A percentile compares a stretch with the other conserved stretches of the same genome.
phyloP scores from a whole-genome alignment of 371 early-diverging fungal species.

The Dichotomocladium elegans region DNA sequence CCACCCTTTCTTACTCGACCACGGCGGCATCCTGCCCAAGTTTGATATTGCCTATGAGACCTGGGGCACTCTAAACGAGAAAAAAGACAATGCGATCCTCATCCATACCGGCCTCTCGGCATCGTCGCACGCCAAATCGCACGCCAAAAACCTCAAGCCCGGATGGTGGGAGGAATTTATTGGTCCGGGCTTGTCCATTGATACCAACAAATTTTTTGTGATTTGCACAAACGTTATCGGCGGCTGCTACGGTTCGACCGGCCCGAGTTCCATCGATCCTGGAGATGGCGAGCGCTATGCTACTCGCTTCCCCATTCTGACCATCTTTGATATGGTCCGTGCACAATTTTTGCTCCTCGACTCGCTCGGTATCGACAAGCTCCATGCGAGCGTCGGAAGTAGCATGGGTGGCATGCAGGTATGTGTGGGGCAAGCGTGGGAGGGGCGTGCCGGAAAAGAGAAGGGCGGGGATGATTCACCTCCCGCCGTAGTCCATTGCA shows the following conservation, averaged over 20 bases:
- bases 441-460: neutral
- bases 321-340: conserved; percentile 92
- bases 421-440: neutral
- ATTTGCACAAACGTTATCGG: conserved; percentile 88
- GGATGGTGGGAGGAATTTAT: conserved; percentile 99
- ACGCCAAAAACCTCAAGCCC: conserved; percentile 66
- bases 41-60: conserved; percentile 83
- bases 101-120: conserved; percentile 87
- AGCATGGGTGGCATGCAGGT: conserved; percentile 97
- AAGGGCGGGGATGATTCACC: too few species aligned
- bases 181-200: conserved; percentile 78
- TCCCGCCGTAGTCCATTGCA: conserved; percentile 76
- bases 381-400: conserved; percentile 90
- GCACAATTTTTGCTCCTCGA: conserved; percentile 89
- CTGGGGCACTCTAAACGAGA: conserved; percentile 75
- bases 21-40: conserved; percentile 79
- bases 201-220: conserved; percentile 84
- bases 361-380: conserved; percentile 68
- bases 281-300: conserved; percentile 76
- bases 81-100: conserved; percentile 71
- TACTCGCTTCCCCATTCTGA: conserved; percentile 87
- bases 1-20: conserved; percentile 71
- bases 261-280: conserved; percentile 76
- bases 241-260: conserved; percentile 88
- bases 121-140: conserved; percentile 80